These are phyloP conservation scores for Hyphopichia homilentoma DNA, from an alignment of 805 yeast species.

Conservation along the genomic window DNA sequence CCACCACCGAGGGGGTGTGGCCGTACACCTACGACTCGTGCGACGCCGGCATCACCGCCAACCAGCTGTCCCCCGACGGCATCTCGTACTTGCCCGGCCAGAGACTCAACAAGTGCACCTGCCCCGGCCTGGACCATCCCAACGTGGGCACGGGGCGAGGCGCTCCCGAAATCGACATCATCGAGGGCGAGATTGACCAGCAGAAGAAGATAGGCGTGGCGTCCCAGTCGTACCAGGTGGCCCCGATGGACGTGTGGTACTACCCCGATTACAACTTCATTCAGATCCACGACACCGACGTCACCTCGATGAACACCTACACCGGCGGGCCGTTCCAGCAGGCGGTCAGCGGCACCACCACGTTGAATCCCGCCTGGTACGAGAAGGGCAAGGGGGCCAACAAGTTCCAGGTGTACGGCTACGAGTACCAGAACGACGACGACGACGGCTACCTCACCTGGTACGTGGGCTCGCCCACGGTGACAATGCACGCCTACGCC, in stretches of 20 bases:
- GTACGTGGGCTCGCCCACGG: conserved; percentile 83
- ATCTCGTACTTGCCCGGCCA: conserved; percentile 40
- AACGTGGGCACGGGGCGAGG: conserved; percentile 37
- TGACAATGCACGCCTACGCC: conserved; percentile 68
- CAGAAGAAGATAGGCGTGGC: conserved; percentile 58
- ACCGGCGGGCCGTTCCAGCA: conserved; percentile 94
- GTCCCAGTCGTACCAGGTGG: conserved; percentile 89
- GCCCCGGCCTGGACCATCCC: conserved; percentile 36
- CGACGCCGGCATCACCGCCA: conserved; percentile 39
- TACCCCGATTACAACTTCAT: conserved; percentile 81
- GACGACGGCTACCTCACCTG: conserved; percentile 75
- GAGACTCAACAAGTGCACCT: conserved; percentile 29
- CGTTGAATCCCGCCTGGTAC: conserved; percentile 81
- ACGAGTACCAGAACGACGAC: conserved; percentile 65
- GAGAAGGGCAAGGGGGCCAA: conserved; percentile 52
- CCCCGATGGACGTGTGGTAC: conserved; percentile 95
- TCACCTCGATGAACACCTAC: conserved; percentile 81
- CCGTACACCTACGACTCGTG: conserved; percentile 38
- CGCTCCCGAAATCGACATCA: conserved; percentile 74
- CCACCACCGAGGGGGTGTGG: conserved; percentile 38
- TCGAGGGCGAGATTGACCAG: conserved; percentile 78
- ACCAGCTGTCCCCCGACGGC: conserved; percentile 39
- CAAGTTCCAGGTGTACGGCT: conserved; percentile 69
- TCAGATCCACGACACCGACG: conserved; percentile 62
- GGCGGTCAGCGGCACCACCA: conserved; percentile 81